Percentiles rank a stretch among this genome's conserved stretches.
Evolutionary conservation across 2,329 filamentous ascomycete genomes (phyloP).

Genomic region (Albophoma yamanashiensis): DNA sequence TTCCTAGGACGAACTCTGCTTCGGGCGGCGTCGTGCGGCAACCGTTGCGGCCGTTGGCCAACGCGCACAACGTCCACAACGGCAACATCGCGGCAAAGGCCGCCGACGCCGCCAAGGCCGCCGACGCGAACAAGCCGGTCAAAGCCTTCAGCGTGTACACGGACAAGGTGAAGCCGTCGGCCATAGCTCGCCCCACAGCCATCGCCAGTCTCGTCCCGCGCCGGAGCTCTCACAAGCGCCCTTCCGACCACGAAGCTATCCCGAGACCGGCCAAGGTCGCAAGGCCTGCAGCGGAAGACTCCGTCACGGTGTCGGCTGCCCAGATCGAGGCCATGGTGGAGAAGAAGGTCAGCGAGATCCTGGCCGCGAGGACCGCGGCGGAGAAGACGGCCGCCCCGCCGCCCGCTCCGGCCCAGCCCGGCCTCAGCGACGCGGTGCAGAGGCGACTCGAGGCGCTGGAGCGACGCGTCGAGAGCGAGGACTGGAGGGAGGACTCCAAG

Average conservation of each 20-base stretch:
- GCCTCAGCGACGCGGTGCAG: conserved; percentile 69
- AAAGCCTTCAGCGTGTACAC: conserved; percentile 85
- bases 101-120: conserved; percentile 33
- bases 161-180: conserved; percentile 49
- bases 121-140: conserved; percentile 54
- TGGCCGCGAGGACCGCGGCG: conserved; percentile 58
- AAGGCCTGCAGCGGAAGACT: conserved; percentile 21
- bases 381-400: conserved; percentile 24
- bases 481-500: conserved; percentile 54
- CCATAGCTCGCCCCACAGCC: conserved; percentile 19
- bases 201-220: conserved; percentile 11
- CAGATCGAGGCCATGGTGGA: conserved; percentile 88
- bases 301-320: conserved; percentile 49
- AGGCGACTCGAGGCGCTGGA: conserved; percentile 75
- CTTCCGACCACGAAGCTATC: conserved; percentile 26
- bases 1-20: conserved; percentile 42
- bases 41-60: conserved; percentile 66
- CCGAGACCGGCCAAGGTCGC: conserved; percentile 38
- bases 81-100: conserved; percentile 35
- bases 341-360: conserved; percentile 79
- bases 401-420: conserved; percentile 25
- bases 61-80: conserved; percentile 63
- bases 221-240: conserved; percentile 26
- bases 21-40: conserved; percentile 47
- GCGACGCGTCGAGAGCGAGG: conserved; percentile 62